A percentile compares a stretch with the other conserved stretches of the same genome.
These are phyloP conservation scores for Omphalotus olearius DNA, from an alignment of 1,284 basidiomycete genomes.

Conservation along the genomic window DNA sequence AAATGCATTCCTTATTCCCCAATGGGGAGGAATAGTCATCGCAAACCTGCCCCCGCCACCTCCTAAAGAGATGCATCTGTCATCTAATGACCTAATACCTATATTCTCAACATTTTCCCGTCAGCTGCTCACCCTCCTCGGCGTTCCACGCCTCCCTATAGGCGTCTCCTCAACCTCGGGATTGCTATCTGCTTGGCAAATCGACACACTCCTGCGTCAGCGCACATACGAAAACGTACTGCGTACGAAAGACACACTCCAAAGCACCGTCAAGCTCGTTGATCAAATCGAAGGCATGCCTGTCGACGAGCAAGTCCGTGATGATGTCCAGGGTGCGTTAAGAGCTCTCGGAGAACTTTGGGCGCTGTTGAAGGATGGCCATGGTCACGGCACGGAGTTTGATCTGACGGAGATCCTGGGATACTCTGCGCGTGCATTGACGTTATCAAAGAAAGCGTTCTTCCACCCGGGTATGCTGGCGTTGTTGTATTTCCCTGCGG, in stretches of 20 bases:
- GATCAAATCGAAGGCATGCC: slow-evolving; percentile 89
- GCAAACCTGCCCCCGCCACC: slow-evolving; percentile 52
- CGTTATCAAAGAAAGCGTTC: slow-evolving; percentile 84
- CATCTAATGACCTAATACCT: slow-evolving; percentile 41
- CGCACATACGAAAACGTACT: slow-evolving; percentile 71
- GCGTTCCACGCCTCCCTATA: slow-evolving; percentile 62
- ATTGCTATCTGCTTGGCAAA: slow-evolving; percentile 66
- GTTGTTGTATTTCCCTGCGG: slow-evolving; percentile 92
- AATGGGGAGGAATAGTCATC: slow-evolving; percentile 92
- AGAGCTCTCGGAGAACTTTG: slow-evolving; percentile 52
- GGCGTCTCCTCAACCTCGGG: slow-evolving; percentile 17
- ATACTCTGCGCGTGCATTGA: slow-evolving; percentile 64
- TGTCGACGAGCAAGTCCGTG: slow-evolving; percentile 71
- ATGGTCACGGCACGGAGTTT: neutral
- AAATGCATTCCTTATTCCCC: slow-evolving; percentile 85
- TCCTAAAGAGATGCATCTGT: slow-evolving; percentile 29
- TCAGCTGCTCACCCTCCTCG: slow-evolving; percentile 78
- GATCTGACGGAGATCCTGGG: slow-evolving; percentile 44
- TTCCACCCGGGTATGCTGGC: slow-evolving; percentile 97
- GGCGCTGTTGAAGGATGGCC: neutral
- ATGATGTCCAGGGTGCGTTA: slow-evolving; percentile 68
- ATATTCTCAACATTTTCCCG: slow-evolving; percentile 70
- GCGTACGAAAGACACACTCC: slow-evolving; percentile 69
- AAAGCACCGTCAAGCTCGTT: slow-evolving; percentile 80
- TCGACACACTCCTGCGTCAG: slow-evolving; percentile 71